Evolutionary conservation across 768 basidiomycete genomes (phyloP).

Genomic region (Clavaria fumosa): DNA sequence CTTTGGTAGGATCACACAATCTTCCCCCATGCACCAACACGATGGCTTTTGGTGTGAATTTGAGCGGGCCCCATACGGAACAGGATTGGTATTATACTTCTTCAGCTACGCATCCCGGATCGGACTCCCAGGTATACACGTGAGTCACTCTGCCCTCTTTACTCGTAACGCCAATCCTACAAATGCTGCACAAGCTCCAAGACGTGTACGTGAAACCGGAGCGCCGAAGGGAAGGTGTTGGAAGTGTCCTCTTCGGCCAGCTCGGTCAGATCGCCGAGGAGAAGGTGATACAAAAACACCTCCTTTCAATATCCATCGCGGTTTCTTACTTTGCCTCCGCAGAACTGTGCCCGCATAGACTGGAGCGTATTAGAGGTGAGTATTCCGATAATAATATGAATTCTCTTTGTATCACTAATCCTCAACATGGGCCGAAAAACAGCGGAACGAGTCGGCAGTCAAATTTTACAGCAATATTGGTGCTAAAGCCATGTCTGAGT

Average conservation of each 20-base stretch:
- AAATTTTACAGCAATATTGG: conserved; percentile 78
- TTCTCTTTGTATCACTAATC: too few relatives aligned
- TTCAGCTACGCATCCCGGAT: conserved; percentile 97
- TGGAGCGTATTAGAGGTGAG: conserved; percentile 74
- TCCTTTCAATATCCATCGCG: too few relatives aligned
- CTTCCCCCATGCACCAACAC: too few relatives aligned
- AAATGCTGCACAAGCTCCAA: too few relatives aligned
- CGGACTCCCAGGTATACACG: conserved; percentile 79
- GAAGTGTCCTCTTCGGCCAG: conserved; percentile 78
- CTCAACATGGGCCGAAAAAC: conserved; percentile 2
- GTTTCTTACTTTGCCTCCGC: too few relatives aligned
- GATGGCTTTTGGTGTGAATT: too few relatives aligned
- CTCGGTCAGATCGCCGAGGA: conserved; percentile 78
- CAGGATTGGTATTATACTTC: conserved; percentile 72
- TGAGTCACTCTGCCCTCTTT: too few relatives aligned
- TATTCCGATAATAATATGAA: conserved; percentile 6
- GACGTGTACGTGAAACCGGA: conserved; percentile 83
- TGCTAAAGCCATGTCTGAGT: conserved; percentile 67
- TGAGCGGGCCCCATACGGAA: too few relatives aligned
- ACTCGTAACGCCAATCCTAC: conserved; percentile 3
- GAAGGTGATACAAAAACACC: conserved; percentile 61
- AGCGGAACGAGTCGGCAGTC: conserved; percentile 93
- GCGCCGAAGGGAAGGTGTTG: conserved; percentile 57
- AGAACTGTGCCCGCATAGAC: conserved; percentile 64
- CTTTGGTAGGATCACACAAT: too few relatives aligned